Evolutionary conservation across 2,329 filamentous ascomycete species (phyloP), one percentile per base, ranked within the genome.

Genomic region (Penicillium sp.): DNA sequence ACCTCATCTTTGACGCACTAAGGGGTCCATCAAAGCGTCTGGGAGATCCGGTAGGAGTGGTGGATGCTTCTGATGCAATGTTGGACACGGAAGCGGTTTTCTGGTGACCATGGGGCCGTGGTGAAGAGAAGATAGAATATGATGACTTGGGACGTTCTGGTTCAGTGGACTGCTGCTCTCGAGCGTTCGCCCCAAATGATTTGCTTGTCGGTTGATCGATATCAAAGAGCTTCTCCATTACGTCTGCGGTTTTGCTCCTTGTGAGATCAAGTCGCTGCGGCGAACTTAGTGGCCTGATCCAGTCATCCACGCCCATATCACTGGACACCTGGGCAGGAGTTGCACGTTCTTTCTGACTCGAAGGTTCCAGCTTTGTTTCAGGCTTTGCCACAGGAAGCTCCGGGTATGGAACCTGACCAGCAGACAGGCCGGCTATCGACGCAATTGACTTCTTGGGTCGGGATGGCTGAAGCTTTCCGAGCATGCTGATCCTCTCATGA

Each of bases 1-100:
- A 82, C 73, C 92, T 96, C 70, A 90, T 91, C 78, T 96, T 98
- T 31, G 95, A 93, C 53, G 95, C 92, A 75, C 93, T 96, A 59
- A 97, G 77, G 5, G 92, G 92, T 59, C 89, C 94, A 65, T 96
- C 92, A 78, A 73, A 84, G 78, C 73, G 83, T 67, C 67, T 73
- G 31, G 85, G 86, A 24, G 85, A 87, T 33, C 81, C 83, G 50
- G 77, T 74, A 31, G 85, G 85, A 52, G 84, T 87, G 16, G 84
- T 87, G 13, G 85, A 81, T 9, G 56, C 46, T n/a, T 76, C 77
- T 27, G 83, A 73, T 18, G 80, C 72, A 6, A 83, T 80, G 60
- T 86, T 85, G 0, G 87, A 87, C 2, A 85, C 82, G 0, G 88
- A 88, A 11, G 83, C 79, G 1, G 81, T 81, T 74, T 90, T 91